These are phyloP conservation scores for Beta vulgaris DNA, from an alignment of 148 eudicot genomes.

Conservation along the genomic window DNA sequence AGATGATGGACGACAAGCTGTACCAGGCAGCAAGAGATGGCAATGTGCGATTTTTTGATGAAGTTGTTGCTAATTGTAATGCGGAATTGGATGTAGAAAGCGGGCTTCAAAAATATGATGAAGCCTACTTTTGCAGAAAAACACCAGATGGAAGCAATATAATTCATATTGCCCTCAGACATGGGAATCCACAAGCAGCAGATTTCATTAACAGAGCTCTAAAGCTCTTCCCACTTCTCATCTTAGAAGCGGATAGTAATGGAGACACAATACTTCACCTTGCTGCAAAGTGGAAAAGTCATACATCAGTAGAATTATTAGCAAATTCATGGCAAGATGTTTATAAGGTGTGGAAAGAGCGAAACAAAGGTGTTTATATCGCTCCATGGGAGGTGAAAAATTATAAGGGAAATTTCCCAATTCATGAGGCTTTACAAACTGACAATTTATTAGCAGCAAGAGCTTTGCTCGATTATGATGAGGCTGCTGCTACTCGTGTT, in stretches of 20 bases:
- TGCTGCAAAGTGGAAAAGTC: constrained; percentile 16
- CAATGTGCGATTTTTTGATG: background rate
- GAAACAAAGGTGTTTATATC: background rate
- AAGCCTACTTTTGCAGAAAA: constrained; percentile 3
- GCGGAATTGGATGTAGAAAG: constrained; percentile 5
- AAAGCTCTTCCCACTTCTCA: constrained; percentile 13
- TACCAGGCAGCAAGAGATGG: constrained; percentile 5
- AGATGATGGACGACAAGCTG: constrained; percentile 1
- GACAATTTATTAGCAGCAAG: background rate
- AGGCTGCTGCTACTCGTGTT: background rate
- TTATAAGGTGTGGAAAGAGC: background rate
- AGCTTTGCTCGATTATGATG: background rate
- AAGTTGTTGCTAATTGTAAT: too few species aligned
- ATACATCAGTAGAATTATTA: background rate
- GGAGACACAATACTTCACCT: constrained; percentile 25
- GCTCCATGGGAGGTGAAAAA: constrained; percentile 7
- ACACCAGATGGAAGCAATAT: constrained; percentile 19
- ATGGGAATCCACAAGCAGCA: background rate
- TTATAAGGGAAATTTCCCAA: background rate
- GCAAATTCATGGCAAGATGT: background rate
- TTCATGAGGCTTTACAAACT: constrained; percentile 15
- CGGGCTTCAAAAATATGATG: background rate
- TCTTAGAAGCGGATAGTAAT: background rate
- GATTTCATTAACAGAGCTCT: constrained; percentile 5
- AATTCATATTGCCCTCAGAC: constrained; percentile 18